phyloP scores from a whole-genome alignment of 2,329 filamentous ascomycete genomes.

The Arthrobotrys megalospora region DNA sequence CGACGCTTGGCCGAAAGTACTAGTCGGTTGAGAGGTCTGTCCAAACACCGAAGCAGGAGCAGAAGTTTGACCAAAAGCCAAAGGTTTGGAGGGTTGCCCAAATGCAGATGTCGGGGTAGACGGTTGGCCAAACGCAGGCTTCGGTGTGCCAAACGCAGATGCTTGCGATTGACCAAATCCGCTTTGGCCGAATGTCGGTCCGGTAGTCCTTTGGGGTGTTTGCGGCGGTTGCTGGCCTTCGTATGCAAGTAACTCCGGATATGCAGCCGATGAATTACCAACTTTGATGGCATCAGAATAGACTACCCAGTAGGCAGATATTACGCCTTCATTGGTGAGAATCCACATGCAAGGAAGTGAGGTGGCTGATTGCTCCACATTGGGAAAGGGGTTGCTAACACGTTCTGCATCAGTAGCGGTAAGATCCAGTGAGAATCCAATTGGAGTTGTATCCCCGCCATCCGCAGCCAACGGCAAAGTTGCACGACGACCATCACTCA shows the following conservation, averaged over 20 bases:
- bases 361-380: slow-evolving; percentile 81
- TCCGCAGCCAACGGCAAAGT: slow-evolving; percentile 78
- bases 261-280: slow-evolving; percentile 73
- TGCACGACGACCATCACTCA: slow-evolving; percentile 81
- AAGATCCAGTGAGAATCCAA: slow-evolving; percentile 87
- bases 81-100: slow-evolving; percentile 66
- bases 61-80: slow-evolving; percentile 50
- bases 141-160: slow-evolving; percentile 51
- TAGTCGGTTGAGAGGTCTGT: slow-evolving; percentile 60
- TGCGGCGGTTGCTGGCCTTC: slow-evolving; percentile 62
- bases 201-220: slow-evolving; percentile 62
- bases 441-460: slow-evolving; percentile 79
- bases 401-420: slow-evolving; percentile 77
- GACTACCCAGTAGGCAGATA: slow-evolving; percentile 91
- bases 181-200: slow-evolving; percentile 62
- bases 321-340: slow-evolving; percentile 88
- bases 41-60: slow-evolving; percentile 60
- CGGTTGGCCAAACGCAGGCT: slow-evolving; percentile 67
- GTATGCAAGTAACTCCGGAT: slow-evolving; percentile 76
- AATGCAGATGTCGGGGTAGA: slow-evolving; percentile 65
- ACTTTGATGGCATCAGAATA: slow-evolving; percentile 88
- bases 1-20: slow-evolving; percentile 53
- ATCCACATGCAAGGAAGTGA: slow-evolving; percentile 88
- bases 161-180: slow-evolving; percentile 63
- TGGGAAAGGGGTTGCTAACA: slow-evolving; percentile 66